Evolutionary conservation across 139 green algal genomes (phyloP), one percentile per base, ranked within the genome.

Genomic region (Chlamydomonas applanata): DNA sequence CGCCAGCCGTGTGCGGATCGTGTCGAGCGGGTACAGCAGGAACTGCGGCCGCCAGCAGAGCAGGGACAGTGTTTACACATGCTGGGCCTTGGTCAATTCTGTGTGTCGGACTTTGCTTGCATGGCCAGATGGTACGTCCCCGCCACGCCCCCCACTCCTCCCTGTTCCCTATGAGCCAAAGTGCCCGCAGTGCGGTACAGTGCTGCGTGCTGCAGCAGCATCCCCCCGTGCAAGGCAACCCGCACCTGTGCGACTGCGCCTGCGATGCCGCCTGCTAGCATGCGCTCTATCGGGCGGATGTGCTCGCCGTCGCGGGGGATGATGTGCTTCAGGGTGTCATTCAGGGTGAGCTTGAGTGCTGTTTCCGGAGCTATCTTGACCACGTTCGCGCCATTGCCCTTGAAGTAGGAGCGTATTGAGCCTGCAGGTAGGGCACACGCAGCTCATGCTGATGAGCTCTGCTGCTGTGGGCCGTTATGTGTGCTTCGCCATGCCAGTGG

Each of bases 301-400:
- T 89, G 69, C 16, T 91, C 86, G 0, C 79, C 72, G 61, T 96
- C 86, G 0, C 45, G 1, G 0, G 79, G 78, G 19, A 97, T 74
- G 2, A 83, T 11, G 49, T 77, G 75, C 60, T 93, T 93, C 32
- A 96, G 79, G 7, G 73, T 68, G 81, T 97, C 93, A 65, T 94
- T 97, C 14, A 91, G 72, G 0, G 87, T 91, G 1, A 97, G 83
- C 75, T 95, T 95, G 19, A 96, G 86, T 3, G 88, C 91, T 16
- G 92, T 97, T 71, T 97, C 93, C 0, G 93, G 93, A 29, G 90
- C 92, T 69, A 97, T 97, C 75, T 97, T 97, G 3, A 97, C 44
- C 17, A 94, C 92, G 67, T 97, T 97, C 14, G 92, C 88, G n/a
- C 92, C 93, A 70, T 97, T 97, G 46, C 93, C 93, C 34, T 85